phyloP scores from a whole-genome alignment of 2,329 filamentous ascomycete genomes.

The Huntiella moniliformis region DNA sequence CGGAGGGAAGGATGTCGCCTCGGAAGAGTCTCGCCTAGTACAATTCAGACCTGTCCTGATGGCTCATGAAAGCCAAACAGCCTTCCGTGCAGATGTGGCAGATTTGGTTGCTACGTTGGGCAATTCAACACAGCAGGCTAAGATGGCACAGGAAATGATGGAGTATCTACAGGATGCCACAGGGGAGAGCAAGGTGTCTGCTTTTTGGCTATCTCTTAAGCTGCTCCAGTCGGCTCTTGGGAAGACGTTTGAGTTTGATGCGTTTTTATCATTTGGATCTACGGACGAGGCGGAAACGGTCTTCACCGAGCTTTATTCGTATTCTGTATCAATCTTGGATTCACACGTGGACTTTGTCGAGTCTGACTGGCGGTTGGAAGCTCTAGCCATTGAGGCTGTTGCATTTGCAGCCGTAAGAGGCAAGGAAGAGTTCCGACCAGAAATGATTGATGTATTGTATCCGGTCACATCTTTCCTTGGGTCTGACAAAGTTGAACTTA shows the following conservation, averaged over 20 bases:
- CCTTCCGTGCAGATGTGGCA: slow-evolving; percentile 37
- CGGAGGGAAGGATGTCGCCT: neutral
- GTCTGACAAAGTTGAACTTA: slow-evolving; percentile 46
- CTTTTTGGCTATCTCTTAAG: slow-evolving; percentile 65
- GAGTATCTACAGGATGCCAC: slow-evolving; percentile 36
- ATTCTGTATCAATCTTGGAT: slow-evolving; percentile 44
- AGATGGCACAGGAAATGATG: slow-evolving; percentile 46
- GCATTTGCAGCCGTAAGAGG: slow-evolving; percentile 55
- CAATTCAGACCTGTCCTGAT: slow-evolving; percentile 44
- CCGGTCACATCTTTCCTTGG: slow-evolving; percentile 79
- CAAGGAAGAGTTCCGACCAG: slow-evolving; percentile 52
- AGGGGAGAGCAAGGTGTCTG: slow-evolving; percentile 43
- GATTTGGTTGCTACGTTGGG: slow-evolving; percentile 39
- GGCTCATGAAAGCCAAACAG: slow-evolving; percentile 44
- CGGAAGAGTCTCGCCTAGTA: neutral
- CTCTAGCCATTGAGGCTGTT: slow-evolving; percentile 63
- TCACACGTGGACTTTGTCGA: slow-evolving; percentile 30
- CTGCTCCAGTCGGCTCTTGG: slow-evolving; percentile 41
- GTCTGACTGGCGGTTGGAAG: slow-evolving; percentile 53
- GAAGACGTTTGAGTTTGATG: slow-evolving; percentile 37
- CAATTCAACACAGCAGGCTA: slow-evolving; percentile 37
- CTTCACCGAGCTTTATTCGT: slow-evolving; percentile 49
- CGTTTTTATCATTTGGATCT: slow-evolving; percentile 38
- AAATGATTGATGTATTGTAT: slow-evolving; percentile 81
- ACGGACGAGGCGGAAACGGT: slow-evolving; percentile 26